Base-by-base conservation (phyloP, 192 early-diverging fungal genomes). In the Rhizophagus sp. region DNA sequence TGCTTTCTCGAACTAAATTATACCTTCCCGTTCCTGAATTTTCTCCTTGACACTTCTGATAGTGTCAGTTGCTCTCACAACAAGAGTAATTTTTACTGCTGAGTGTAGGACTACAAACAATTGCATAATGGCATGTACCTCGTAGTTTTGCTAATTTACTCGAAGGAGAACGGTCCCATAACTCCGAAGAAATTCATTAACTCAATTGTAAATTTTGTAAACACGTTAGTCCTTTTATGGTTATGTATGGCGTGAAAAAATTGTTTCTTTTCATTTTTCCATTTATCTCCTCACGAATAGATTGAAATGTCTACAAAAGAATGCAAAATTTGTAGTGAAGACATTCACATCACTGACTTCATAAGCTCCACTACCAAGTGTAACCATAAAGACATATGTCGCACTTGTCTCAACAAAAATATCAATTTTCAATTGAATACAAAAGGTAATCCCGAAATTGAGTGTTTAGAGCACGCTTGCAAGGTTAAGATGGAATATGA, bases 31-130 rank as follows among this genome's bases (percentile, higher is more conserved):
- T 11, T 66, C 30, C 64, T 92, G 89, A 67, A 95, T 95, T 88
- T 93, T 90, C 34, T 80, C 50, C 84, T 94, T 95, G 76, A 95
- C 91, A 73, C 92, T 91, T 62, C 95, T 92, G 75, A 95, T 92
- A 66, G 83, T 77, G 82, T 94, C 91, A 34, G 87, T 88, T n/a
- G 89, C 90, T 83, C 91, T 88, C 12, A 95, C 91, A 80, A 91
- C 93, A 57, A 97, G 88, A 80, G 94, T 97, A 86, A 97, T 95
- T 76, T 94, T 97, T 90, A 96, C 95, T 67, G 95, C 96, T 24
- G 96, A 95, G 27, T 95, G 89, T 41, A 94, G 92, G 68, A 81
- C 80, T 22, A 84, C 80, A 67, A 78, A 86, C 27, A 86, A 82
- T 34, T 82, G 81, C 78, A 79, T 79, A 64, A 24, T 64, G 62